A percentile compares a stretch with the other conserved stretches of the same genome.
Evolutionary conservation across 441 rosid genomes (phyloP).

Genomic region (Arabidopsis hybrid): DNA sequence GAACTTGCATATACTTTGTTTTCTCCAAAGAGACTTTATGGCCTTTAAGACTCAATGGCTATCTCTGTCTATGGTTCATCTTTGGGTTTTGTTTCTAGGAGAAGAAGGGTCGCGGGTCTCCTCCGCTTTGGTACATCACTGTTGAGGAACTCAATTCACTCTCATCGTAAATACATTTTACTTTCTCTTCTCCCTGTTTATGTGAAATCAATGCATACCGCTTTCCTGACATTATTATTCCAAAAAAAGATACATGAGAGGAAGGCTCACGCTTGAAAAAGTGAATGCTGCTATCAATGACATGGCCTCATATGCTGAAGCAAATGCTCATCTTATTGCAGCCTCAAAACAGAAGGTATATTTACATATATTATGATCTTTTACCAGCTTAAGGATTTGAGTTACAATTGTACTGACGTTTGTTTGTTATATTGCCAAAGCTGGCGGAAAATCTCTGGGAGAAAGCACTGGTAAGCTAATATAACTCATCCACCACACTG

Average conservation of each 20-base stretch:
- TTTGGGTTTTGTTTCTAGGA: constrained; percentile 53
- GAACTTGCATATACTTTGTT: constrained; percentile 1
- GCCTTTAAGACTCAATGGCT: background rate
- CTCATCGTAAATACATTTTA: constrained; percentile 61
- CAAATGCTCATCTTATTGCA: constrained; percentile 75
- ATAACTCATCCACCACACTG: constrained; percentile 6
- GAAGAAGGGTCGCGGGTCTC: constrained; percentile 76
- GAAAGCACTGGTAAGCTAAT: constrained; percentile 75
- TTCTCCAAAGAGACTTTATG: background rate
- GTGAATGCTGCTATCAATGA: constrained; percentile 88
- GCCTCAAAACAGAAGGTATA: constrained; percentile 90
- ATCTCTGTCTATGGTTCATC: background rate
- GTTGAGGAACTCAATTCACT: constrained; percentile 74
- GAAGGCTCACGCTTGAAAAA: constrained; percentile 90
- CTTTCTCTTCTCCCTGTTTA: background rate
- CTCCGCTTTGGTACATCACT: constrained; percentile 80
- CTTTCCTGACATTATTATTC: constrained; percentile 5
- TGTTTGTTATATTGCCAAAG: constrained; percentile 49
- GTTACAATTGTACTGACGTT: constrained; percentile 34
- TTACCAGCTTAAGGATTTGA: constrained; percentile 4
- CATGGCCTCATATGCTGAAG: constrained; percentile 86
- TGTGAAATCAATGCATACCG: background rate
- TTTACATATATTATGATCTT: background rate
- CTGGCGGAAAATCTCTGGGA: constrained; percentile 87
- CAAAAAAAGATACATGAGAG: constrained; percentile 82